phyloP scores from a whole-genome alignment of 1,284 basidiomycete genomes.

The Ceratobasidium sp. region DNA sequence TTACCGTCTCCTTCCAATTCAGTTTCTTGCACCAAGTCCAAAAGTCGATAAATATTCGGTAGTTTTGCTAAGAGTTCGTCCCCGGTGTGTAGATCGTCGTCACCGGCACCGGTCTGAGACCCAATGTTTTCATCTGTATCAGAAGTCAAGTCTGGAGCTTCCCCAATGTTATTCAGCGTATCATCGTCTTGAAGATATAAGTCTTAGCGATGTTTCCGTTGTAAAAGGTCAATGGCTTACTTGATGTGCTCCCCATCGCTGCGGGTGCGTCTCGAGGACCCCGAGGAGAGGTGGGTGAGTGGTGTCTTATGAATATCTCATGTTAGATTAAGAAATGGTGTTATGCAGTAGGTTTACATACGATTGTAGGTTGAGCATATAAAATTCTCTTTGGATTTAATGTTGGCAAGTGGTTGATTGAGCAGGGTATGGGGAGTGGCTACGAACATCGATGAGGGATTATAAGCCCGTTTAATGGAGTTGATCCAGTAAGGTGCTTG shows the following conservation, averaged over 20 bases:
- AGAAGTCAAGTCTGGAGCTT: not conserved
- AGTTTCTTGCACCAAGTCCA: constrained; percentile 47
- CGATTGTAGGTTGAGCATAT: not conserved
- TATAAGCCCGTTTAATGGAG: no score
- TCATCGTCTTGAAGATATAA: not conserved
- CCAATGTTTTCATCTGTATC: not conserved
- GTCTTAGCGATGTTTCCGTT: not conserved
- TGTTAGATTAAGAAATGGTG: not conserved
- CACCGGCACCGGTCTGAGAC: not conserved
- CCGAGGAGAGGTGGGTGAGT: not conserved
- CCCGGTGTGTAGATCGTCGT: not conserved
- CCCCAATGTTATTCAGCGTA: not conserved
- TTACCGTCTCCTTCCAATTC: constrained; percentile 43
- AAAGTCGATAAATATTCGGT: constrained; percentile 44
- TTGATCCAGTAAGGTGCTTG: no score
- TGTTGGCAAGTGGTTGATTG: not conserved
- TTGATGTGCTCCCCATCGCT: not conserved
- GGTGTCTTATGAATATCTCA: not conserved
- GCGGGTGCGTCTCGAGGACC: not conserved
- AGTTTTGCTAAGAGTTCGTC: constrained; percentile 31
- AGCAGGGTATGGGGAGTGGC: not conserved
- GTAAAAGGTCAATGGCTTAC: no score
- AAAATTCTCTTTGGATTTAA: not conserved
- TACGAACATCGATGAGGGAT: no score
- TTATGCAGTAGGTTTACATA: not conserved